Evolutionary conservation across 768 basidiomycete genomes (phyloP).

Genomic region (Lentinula raphanica): DNA sequence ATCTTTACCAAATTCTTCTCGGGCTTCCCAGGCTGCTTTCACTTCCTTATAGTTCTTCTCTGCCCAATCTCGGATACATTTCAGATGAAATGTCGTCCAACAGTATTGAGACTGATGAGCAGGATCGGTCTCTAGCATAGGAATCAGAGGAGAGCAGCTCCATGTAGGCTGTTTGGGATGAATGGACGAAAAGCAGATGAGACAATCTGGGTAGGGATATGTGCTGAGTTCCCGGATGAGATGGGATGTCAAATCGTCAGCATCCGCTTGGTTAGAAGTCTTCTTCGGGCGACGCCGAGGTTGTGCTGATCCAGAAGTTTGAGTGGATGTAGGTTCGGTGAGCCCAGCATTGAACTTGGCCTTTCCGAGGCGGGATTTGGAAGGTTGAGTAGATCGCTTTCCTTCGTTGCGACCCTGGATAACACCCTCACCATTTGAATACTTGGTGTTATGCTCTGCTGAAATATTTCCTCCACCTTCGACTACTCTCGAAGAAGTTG

Average conservation of each 20-base stretch:
- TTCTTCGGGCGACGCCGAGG: background rate
- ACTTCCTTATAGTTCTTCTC: constrained; percentile 71
- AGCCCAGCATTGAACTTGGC: constrained; percentile 6
- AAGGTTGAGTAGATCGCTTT: background rate
- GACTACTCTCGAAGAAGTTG: background rate
- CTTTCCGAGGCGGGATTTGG: background rate
- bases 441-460: background rate
- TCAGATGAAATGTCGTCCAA: constrained; percentile 88
- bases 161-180: constrained; percentile 77
- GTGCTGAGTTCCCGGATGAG: constrained; percentile 62
- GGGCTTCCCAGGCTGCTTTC: constrained; percentile 64
- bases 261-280: background rate
- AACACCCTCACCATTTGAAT: background rate
- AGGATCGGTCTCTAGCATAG: constrained; percentile 26
- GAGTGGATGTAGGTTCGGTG: background rate
- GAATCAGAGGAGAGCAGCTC: constrained; percentile 76
- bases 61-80: constrained; percentile 88
- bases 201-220: constrained; percentile 72
- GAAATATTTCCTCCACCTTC: background rate
- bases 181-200: constrained; percentile 79
- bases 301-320: background rate
- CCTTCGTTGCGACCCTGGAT: background rate
- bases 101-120: constrained; percentile 56
- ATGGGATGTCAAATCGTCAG: constrained; percentile 66
- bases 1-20: constrained; percentile 53